Base-by-base conservation (phyloP, 2,329 filamentous ascomycete genomes). In the Xylaria sp. region DNA sequence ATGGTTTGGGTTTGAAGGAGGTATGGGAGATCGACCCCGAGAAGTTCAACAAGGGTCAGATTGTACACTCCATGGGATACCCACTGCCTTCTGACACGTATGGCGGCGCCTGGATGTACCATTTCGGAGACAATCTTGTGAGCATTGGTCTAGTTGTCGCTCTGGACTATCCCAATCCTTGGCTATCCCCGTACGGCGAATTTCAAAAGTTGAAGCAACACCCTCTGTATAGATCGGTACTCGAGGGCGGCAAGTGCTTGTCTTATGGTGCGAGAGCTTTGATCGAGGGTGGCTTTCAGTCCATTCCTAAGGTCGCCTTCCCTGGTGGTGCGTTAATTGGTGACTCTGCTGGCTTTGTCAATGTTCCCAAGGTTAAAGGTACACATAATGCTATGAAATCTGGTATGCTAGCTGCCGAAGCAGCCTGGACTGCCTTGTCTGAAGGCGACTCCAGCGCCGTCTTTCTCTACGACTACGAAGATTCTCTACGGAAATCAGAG, bases 121-220 rank as follows among this genome's bases (percentile, higher is more conserved):
- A 99, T 81, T 99, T 98, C 80, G 96, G 94, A 44, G 95, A 99
- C 75, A 99, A 98, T 81, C 88, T 98, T 75, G 95, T 99, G 68
- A 94, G 90, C 73, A 86, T 99, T 65, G 96, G 96, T 28, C 85
- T 98, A 20, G 96, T 99, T 11, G 92, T 97, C 44, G 94, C 94
- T 28, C 87, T 99, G 63, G 96, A 99, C 84, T 99, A 99, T 80
- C 87, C 93, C 49, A 99, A 99, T 81, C 96, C 96, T 0, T 99
- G 95, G 93, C 82, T 98, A 64, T 96, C 94, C 3, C 96, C 96
- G 0, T 99, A 98, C 79, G 89, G 90, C 66, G 96, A 99, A 80
- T 99, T 99, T 80, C 96, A 99, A 81, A 97, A 97, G 85, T 91
- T 99, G 85, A 99, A 99, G 86, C 92, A 95, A 75, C 96, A 99